A percentile compares a stretch with the other conserved stretches of the same genome.
phyloP scores from a whole-genome alignment of 139 green algal genomes.

The Pycnococcus provasolii region DNA sequence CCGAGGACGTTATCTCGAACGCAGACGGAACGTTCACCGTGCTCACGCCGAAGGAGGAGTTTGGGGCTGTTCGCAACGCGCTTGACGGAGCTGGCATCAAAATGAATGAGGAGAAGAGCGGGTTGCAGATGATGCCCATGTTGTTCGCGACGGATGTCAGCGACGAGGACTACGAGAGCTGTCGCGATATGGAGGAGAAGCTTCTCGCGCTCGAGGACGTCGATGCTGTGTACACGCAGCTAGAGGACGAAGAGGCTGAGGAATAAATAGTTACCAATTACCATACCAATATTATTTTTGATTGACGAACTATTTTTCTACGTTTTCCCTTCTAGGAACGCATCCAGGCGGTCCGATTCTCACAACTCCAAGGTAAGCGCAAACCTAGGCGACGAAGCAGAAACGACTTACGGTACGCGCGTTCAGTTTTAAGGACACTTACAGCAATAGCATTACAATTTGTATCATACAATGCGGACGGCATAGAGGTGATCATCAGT shows the following conservation, averaged over 20 bases:
- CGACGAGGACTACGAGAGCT: conserved; percentile 52
- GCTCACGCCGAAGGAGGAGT: conserved; percentile 15
- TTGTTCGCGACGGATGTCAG: conserved; percentile 27
- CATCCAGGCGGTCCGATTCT: too few species aligned
- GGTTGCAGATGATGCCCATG: conserved; percentile 42
- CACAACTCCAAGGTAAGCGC: too few species aligned
- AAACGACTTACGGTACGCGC: too few species aligned
- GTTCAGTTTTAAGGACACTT: too few species aligned
- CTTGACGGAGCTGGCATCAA: conserved; percentile 16
- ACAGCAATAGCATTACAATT: too few species aligned
- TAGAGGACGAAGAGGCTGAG: background rate
- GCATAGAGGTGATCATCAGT: too few species aligned
- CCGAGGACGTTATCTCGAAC: conserved; percentile 23
- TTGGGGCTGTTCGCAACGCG: conserved; percentile 6
- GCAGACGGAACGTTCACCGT: conserved; percentile 28
- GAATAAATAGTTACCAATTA: too few species aligned
- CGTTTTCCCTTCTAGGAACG: too few species aligned
- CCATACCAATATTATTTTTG: too few species aligned
- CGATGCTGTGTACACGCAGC: conserved; percentile 62
- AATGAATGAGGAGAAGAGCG: conserved; percentile 34
- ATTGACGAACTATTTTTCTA: too few species aligned
- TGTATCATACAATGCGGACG: too few species aligned
- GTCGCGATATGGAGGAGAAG: conserved; percentile 64
- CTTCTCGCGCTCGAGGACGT: conserved; percentile 87
- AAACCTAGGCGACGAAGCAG: too few species aligned